A percentile compares a stretch with the other conserved stretches of the same genome.
Conservation (phyloP, 2,329 filamentous ascomycete genomes). For the Aspergillus latus region DNA sequence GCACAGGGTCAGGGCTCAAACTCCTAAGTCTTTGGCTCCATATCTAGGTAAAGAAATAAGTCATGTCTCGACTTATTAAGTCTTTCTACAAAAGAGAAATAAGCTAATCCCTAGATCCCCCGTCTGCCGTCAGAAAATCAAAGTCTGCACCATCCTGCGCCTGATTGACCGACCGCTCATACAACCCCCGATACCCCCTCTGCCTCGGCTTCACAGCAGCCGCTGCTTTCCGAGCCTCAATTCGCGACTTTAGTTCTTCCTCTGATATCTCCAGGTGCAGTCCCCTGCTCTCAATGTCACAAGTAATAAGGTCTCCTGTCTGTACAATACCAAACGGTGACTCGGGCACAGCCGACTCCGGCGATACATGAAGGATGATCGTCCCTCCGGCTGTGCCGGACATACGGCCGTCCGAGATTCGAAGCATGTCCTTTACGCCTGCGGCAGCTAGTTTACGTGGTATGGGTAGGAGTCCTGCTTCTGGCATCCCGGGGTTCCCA, state of each 20-base stretch:
- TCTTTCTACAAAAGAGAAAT: background rate
- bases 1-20: conserved; percentile 29
- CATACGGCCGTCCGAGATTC: conserved; percentile 57
- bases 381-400: conserved; percentile 57
- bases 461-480: conserved; percentile 53
- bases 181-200: conserved; percentile 43
- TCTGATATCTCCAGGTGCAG: conserved; percentile 46
- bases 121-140: conserved; percentile 36
- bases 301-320: conserved; percentile 51
- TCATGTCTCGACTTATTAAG: too few relatives aligned
- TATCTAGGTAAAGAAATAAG: too few relatives aligned
- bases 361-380: conserved; percentile 55
- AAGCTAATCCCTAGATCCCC: conserved; percentile 9
- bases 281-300: conserved; percentile 45
- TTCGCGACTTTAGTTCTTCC: conserved; percentile 42
- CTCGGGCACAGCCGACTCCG: conserved; percentile 50
- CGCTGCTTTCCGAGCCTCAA: conserved; percentile 25
- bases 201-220: conserved; percentile 21
- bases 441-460: conserved; percentile 49
- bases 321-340: conserved; percentile 51
- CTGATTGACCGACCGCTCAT: conserved; percentile 46
- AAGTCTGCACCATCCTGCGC: conserved; percentile 45
- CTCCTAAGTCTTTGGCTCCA: background rate
- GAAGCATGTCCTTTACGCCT: conserved; percentile 55
- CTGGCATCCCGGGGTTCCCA: conserved; percentile 55